phyloP scores from a whole-genome alignment of 129 eudicot species.

The Sambucus nigra region DNA sequence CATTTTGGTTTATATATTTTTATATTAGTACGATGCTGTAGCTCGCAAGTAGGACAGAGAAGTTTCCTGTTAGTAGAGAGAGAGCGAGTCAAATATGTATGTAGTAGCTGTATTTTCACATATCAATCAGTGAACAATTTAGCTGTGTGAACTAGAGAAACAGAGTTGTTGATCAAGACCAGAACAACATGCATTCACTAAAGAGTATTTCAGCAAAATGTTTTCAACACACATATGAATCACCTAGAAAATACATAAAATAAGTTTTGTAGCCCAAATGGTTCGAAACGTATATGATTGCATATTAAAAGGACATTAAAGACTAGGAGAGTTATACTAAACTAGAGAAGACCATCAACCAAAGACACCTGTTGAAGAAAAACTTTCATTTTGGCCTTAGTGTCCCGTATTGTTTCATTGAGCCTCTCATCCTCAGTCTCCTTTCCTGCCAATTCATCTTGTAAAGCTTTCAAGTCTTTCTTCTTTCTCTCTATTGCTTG shows the following conservation, averaged over 20 bases:
- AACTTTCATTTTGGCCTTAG: conserved; percentile 2
- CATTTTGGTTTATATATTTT: too few species aligned
- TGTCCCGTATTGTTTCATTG: background rate
- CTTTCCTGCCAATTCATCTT: conserved; percentile 2
- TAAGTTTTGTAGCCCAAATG: background rate
- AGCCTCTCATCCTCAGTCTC: conserved; percentile 2
- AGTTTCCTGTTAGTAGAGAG: too few species aligned
- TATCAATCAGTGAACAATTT: too few species aligned
- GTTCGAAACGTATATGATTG: background rate
- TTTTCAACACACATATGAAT: background rate
- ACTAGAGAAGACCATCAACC: conserved; percentile 9
- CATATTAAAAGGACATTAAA: background rate
- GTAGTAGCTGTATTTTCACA: too few species aligned
- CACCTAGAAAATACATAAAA: background rate
- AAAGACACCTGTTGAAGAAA: background rate
- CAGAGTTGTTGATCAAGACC: too few species aligned
- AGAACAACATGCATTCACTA: too few species aligned
- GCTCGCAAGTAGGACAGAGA: too few species aligned
- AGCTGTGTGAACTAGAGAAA: too few species aligned
- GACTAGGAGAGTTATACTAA: background rate
- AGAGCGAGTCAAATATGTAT: too few species aligned
- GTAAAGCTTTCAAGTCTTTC: conserved; percentile 3
- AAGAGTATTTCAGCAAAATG: background rate
- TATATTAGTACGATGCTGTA: too few species aligned
- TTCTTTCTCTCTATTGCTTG: background rate